Percentiles rank a stretch among this genome's conserved stretches.
phyloP scores from a whole-genome alignment of 2,329 filamentous ascomycete species.

The Rhynchosporium secalis region DNA sequence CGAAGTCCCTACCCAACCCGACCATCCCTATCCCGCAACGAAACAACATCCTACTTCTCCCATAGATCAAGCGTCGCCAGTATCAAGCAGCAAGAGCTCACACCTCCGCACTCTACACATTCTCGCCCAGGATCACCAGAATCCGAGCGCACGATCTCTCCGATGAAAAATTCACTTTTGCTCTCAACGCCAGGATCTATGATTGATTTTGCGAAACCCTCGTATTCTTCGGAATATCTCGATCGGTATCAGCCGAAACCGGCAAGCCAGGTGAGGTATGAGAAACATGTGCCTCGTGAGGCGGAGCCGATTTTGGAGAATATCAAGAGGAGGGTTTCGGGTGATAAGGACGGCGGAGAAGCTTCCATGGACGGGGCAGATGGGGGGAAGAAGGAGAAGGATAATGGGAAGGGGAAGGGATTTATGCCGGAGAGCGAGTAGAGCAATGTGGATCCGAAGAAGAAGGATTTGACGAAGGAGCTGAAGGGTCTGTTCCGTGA shows the following conservation, averaged over 20 bases:
- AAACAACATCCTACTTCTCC: conserved; percentile 16
- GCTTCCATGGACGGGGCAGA: background rate
- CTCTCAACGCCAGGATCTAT: background rate
- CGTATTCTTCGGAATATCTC: conserved; percentile 27
- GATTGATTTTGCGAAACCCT: background rate
- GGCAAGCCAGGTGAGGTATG: background rate
- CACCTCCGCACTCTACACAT: background rate
- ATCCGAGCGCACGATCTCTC: background rate
- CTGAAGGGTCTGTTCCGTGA: conserved; percentile 30
- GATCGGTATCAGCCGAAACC: conserved; percentile 26
- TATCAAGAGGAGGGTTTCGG: conserved; percentile 22
- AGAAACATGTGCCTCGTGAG: conserved; percentile 26
- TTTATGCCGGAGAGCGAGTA: conserved; percentile 14
- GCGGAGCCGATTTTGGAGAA: conserved; percentile 30
- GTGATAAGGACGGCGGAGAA: background rate
- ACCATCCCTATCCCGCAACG: conserved; percentile 8
- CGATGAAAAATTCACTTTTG: background rate
- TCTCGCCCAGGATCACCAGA: background rate
- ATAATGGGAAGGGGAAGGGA: background rate
- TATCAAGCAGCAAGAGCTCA: background rate
- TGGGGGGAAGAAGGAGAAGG: background rate
- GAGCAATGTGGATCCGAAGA: conserved; percentile 19
- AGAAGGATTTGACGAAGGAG: conserved; percentile 30
- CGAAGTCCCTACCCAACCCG: conserved; percentile 25
- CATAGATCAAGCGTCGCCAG: conserved; percentile 2